A percentile compares a stretch with the other conserved stretches of the same genome.
phyloP scores from a whole-genome alignment of 2,329 filamentous ascomycete species.

The Fusarium beomiforme region DNA sequence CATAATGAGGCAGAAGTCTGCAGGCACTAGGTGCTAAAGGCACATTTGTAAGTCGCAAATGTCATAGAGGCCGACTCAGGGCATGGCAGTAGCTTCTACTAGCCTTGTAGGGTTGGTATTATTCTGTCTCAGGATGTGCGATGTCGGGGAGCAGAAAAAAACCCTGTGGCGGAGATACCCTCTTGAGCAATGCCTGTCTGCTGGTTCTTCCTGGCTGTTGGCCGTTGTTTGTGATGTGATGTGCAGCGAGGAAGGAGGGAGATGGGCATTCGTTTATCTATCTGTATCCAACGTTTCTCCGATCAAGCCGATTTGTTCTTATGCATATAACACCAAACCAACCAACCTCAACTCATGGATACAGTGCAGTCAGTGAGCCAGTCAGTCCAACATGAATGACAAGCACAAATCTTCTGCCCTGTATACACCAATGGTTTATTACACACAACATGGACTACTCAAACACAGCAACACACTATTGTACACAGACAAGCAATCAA shows the following conservation, averaged over 20 bases:
- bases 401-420: neutral
- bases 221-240: neutral
- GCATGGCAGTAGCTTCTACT: neutral
- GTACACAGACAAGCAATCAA: slow-evolving; percentile 21
- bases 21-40: neutral
- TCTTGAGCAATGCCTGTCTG: slow-evolving; percentile 3
- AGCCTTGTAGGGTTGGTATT: slow-evolving; percentile 19
- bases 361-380: neutral
- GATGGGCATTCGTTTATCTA: slow-evolving; percentile 24
- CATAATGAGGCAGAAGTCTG: neutral
- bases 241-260: slow-evolving; percentile 15
- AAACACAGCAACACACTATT: slow-evolving; percentile 18
- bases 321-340: neutral
- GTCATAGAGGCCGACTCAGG: neutral
- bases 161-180: slow-evolving; percentile 11
- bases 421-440: slow-evolving; percentile 3
- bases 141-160: slow-evolving; percentile 2
- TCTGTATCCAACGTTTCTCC: slow-evolving; percentile 12
- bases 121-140: slow-evolving; percentile 4
- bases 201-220: neutral
- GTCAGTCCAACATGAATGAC: neutral
- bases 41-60: neutral
- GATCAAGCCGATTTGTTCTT: neutral
- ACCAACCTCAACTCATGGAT: neutral
- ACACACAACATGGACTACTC: slow-evolving; percentile 20